These are phyloP conservation scores for Fistulinella staudtii DNA, from an alignment of 1,284 basidiomycete species.

Conservation along the genomic window DNA sequence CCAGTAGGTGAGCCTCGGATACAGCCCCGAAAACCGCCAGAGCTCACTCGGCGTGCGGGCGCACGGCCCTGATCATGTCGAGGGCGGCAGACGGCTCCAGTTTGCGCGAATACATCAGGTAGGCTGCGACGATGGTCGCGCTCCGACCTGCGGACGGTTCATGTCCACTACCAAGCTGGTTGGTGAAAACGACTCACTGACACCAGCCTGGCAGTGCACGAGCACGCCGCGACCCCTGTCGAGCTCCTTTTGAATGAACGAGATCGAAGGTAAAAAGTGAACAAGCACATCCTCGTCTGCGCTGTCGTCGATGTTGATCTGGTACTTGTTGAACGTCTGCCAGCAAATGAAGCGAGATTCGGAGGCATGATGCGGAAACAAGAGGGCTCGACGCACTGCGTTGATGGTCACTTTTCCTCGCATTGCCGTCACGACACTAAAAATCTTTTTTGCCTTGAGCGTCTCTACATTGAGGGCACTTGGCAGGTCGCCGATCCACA, in stretches of 20 bases:
- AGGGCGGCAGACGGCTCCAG: conserved; percentile 67
- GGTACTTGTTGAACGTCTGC: conserved; percentile 63
- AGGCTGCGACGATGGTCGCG: conserved; percentile 78
- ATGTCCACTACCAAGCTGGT: not conserved
- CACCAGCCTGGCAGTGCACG: conserved; percentile 84
- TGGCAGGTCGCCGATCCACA: conserved; percentile 64
- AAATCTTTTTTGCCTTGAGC: conserved; percentile 60
- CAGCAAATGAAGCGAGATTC: too few species aligned
- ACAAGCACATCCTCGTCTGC: conserved; percentile 69
- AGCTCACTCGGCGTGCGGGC: conserved; percentile 68
- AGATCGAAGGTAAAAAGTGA: conserved; percentile 72
- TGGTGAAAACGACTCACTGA: conserved; percentile 56
- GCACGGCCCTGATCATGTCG: conserved; percentile 57
- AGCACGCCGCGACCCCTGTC: conserved; percentile 72
- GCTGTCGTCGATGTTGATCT: conserved; percentile 70
- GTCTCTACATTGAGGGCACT: conserved; percentile 51
- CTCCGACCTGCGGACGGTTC: conserved; percentile 57
- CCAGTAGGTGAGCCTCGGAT: conserved; percentile 8
- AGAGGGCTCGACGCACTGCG: conserved; percentile 43
- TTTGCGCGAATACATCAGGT: conserved; percentile 71
- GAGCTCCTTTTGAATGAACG: conserved; percentile 76
- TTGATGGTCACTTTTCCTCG: conserved; percentile 61
- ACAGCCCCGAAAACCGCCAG: not conserved
- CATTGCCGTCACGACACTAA: conserved; percentile 69
- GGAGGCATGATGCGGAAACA: not conserved